Evolutionary conservation across 1,284 basidiomycete genomes (phyloP), one percentile per base, ranked within the genome.

Genomic region (Malassezia sympodialis): DNA sequence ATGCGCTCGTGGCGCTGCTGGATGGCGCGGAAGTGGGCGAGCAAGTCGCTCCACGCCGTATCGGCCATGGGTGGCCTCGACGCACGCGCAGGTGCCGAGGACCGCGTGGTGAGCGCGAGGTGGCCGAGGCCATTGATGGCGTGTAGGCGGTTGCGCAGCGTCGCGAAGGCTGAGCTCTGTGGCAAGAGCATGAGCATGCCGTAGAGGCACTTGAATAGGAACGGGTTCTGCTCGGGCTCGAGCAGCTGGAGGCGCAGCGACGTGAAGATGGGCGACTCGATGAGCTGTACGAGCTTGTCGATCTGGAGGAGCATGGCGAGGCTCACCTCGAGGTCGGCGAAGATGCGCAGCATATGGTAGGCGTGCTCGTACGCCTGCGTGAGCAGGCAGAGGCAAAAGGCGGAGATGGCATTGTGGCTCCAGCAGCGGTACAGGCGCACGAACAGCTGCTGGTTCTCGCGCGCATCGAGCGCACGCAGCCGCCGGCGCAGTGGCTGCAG

Each of bases 341-440:
- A 96, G 61, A 96, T 96, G 55, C 87, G 85, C n/a, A 99, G 79
- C 26, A 99, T 80, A 74, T 93, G 94, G 35, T 89, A 94, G 1
- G 94, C 94, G 76, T 98, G 94, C 73, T 99, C 94, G 69, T 98
- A 99, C 4, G 93, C 91, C 76, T 98, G 94, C 0, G 93, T 90
- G 11, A 98, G 79, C 19, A 99, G 80, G 75, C 94, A 99, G 3
- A 99, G 80, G 1, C 90, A 88, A 71, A 99, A 94, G 0, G 90
- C 90, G 0, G 94, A 87, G 23, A 98, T 90, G 0, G 94, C 87
- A 70, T 96, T 96, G 72, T 98, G 94, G 75, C 90, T 96, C 93
- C 94, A 99, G 35, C 90, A 96, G 32, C 89, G 82, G 73, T 98
- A 98, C 17, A 99, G 78, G 0, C 86, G 87, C 1, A 85, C 87